Evolutionary conservation across 2,329 filamentous ascomycete species (phyloP).

Genomic region (Thielaviopsis musarum): DNA sequence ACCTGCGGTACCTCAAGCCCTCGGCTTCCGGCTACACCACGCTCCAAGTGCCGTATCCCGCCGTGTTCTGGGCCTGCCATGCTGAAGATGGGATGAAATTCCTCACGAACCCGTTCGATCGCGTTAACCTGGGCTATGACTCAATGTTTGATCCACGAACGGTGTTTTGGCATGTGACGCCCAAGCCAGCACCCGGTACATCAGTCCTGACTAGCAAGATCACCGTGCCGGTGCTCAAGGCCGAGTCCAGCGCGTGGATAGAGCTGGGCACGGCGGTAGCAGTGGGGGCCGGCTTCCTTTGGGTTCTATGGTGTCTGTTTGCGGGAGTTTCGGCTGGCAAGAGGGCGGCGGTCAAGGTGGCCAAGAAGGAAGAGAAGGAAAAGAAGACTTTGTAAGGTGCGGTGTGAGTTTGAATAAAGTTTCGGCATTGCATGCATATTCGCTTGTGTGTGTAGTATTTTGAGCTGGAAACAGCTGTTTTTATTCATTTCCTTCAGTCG

Average conservation of each 20-base stretch:
- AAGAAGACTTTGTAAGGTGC: conserved; percentile 13
- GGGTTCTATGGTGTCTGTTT: conserved; percentile 46
- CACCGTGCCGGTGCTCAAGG: conserved; percentile 47
- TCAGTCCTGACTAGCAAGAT: conserved; percentile 33
- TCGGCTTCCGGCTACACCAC: conserved; percentile 34
- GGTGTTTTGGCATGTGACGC: conserved; percentile 62
- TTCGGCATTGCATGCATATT: background rate
- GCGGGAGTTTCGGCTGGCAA: conserved; percentile 19
- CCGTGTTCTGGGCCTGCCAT: conserved; percentile 79
- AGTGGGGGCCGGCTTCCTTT: conserved; percentile 49
- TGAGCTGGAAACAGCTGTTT: too few species aligned
- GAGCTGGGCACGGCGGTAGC: conserved; percentile 39
- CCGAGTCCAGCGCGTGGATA: conserved; percentile 30
- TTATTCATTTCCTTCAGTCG: too few species aligned
- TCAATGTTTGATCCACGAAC: conserved; percentile 59
- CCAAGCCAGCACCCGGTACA: conserved; percentile 14
- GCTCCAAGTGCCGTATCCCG: conserved; percentile 58
- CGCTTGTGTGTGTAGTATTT: too few species aligned
- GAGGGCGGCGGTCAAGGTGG: background rate
- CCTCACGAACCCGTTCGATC: conserved; percentile 67
- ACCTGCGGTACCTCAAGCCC: conserved; percentile 66
- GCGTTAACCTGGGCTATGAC: conserved; percentile 73
- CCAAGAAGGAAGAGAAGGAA: conserved; percentile 14
- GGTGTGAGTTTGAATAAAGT: background rate
- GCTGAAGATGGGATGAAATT: conserved; percentile 51